Percentiles rank a stretch among this genome's conserved stretches.
These are phyloP conservation scores for Carex littledalei DNA, from an alignment of 176 grass and related monocot species.

Conservation along the genomic window DNA sequence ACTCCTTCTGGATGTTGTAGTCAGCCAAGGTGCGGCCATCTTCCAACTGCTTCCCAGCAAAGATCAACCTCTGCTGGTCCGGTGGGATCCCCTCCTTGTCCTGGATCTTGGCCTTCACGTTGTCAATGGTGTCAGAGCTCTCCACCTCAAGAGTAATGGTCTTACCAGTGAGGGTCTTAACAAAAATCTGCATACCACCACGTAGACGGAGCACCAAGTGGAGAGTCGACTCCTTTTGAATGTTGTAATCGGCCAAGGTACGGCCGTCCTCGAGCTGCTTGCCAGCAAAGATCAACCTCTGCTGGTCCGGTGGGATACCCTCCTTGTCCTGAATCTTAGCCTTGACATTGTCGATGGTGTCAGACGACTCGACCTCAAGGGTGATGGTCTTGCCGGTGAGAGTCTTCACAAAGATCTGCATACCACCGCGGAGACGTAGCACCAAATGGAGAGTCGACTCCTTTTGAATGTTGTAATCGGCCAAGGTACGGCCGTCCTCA, in stretches of 20 bases:
- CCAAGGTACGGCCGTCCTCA: neutral
- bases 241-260: neutral
- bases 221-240: constrained; percentile 7
- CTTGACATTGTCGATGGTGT: constrained; percentile 26
- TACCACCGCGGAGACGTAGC: constrained; percentile 27
- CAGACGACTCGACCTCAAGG: constrained; percentile 26
- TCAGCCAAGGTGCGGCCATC: constrained; percentile 56
- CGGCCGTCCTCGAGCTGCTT: neutral
- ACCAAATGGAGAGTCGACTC: constrained; percentile 10
- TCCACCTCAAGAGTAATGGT: constrained; percentile 74
- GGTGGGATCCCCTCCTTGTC: constrained; percentile 88
- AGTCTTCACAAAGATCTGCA: constrained; percentile 43
- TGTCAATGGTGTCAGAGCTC: constrained; percentile 56
- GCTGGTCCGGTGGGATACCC: neutral
- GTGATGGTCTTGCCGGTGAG: constrained; percentile 39
- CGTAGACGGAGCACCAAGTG: neutral
- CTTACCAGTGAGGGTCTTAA: constrained; percentile 78
- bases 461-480: constrained; percentile 4
- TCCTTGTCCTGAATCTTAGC: constrained; percentile 9
- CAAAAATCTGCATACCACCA: constrained; percentile 69
- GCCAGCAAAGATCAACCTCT: neutral
- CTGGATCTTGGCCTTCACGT: constrained; percentile 72
- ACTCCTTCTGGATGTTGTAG: constrained; percentile 82
- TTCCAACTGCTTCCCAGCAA: constrained; percentile 54
- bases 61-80: constrained; percentile 67